A percentile compares a stretch with the other conserved stretches of the same genome.
Evolutionary conservation across 805 yeast genomes (phyloP).

Genomic region (Kuraishia ogatae): DNA sequence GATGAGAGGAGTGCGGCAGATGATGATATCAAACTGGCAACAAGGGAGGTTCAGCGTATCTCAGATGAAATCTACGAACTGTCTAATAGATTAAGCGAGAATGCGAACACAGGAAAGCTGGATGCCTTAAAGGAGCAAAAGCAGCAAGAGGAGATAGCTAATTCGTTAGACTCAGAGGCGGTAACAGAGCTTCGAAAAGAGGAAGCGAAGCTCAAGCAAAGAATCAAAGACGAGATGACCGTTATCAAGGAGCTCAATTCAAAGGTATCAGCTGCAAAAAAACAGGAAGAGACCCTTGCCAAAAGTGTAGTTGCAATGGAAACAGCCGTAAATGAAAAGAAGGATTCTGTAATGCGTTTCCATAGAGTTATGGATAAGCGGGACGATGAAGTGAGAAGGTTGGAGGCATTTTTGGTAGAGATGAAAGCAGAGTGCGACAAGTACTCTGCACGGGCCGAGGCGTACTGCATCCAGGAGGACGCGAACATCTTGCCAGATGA

Average conservation of each 20-base stretch:
- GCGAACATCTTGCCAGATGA: constrained; percentile 27
- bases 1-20: neutral
- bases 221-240: neutral
- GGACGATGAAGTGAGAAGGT: constrained; percentile 14
- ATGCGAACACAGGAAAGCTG: neutral
- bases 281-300: neutral
- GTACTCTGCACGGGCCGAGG: constrained; percentile 20
- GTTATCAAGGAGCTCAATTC: neutral
- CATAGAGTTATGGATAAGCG: constrained; percentile 9
- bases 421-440: constrained; percentile 20
- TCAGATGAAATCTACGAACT: neutral
- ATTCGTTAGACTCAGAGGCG: neutral
- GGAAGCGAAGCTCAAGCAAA: neutral
- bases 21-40: neutral
- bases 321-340: neutral
- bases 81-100: neutral
- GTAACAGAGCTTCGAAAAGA: neutral
- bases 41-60: neutral
- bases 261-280: neutral
- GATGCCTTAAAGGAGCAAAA: neutral
- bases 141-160: neutral
- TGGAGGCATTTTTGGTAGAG: constrained; percentile 16
- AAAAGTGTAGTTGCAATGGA: neutral
- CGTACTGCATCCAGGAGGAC: constrained; percentile 39
- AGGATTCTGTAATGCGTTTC: neutral